Evolutionary conservation across 1,284 basidiomycete genomes (phyloP).

Genomic region (Ganoderma lingzhi): DNA sequence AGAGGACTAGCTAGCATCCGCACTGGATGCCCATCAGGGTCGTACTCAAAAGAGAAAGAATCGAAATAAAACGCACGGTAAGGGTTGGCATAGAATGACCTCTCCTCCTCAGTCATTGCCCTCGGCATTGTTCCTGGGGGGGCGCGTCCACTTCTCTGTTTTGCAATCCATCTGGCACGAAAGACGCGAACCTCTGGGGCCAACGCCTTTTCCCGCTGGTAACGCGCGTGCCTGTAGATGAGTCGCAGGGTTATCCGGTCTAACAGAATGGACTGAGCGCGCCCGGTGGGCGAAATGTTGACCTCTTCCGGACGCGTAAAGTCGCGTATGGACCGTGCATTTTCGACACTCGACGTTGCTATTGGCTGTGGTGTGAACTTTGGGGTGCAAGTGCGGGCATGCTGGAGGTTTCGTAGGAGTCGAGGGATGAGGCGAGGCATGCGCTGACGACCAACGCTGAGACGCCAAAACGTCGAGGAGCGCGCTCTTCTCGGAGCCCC

Average conservation of each 20-base stretch:
- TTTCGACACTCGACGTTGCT: background rate
- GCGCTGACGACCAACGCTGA: constrained; percentile 12
- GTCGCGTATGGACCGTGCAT: background rate
- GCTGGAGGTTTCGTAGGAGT: constrained; percentile 54
- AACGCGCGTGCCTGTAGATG: constrained; percentile 30
- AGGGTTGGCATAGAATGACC: constrained; percentile 74
- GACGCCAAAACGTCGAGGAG: background rate
- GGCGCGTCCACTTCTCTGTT: constrained; percentile 17
- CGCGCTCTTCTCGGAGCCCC: background rate
- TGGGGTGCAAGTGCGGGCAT: constrained; percentile 29
- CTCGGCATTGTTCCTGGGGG: constrained; percentile 50
- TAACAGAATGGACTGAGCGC: constrained; percentile 35
- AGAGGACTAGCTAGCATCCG: constrained; percentile 74
- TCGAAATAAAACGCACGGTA: constrained; percentile 63
- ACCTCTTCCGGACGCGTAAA: constrained; percentile 33
- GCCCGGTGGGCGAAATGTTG: constrained; percentile 31
- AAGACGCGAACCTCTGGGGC: constrained; percentile 23
- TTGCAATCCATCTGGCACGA: constrained; percentile 15
- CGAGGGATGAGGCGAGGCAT: constrained; percentile 77
- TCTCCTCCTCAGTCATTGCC: constrained; percentile 68
- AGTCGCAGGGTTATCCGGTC: constrained; percentile 31
- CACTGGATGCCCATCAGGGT: constrained; percentile 50
- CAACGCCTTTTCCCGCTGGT: constrained; percentile 26
- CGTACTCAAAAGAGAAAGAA: no score
- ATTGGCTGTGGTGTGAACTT: background rate